phyloP scores from a whole-genome alignment of 768 basidiomycete species.

The Russula sp. region DNA sequence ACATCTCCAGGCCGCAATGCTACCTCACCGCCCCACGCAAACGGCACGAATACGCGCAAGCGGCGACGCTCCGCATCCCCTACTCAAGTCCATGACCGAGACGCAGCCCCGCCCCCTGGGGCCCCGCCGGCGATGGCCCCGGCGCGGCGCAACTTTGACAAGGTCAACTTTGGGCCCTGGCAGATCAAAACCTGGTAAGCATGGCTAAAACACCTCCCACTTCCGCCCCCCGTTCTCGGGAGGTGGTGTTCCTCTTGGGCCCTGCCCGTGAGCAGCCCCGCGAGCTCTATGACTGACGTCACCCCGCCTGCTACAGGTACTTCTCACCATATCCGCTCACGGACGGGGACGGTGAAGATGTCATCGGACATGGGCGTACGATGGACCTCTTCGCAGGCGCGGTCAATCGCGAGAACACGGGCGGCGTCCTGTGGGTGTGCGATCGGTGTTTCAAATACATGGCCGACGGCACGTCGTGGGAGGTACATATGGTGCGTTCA shows the following conservation, averaged over 20 bases:
- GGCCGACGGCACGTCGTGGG: conserved; percentile 66
- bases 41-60: conserved; percentile 28
- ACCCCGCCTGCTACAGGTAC: conserved; percentile 50
- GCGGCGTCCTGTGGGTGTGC: conserved; percentile 71
- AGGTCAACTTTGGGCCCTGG: conserved; percentile 80
- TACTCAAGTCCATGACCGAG: background rate
- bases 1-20: conserved; percentile 3
- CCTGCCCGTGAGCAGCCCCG: background rate
- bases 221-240: background rate
- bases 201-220: background rate
- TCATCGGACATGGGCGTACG: conserved; percentile 52
- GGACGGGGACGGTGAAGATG: conserved; percentile 59
- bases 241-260: background rate
- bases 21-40: conserved; percentile 22
- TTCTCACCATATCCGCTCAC: conserved; percentile 86
- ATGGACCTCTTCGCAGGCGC: conserved; percentile 68
- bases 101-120: conserved; percentile 4
- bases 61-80: conserved; percentile 19
- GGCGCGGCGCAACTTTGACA: conserved; percentile 77
- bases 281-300: background rate
- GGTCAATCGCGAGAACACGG: conserved; percentile 42
- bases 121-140: conserved; percentile 14
- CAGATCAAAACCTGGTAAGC: conserved; percentile 84
- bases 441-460: conserved; percentile 98
- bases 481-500: conserved; percentile 53